Base-by-base conservation (phyloP, 352 stramenopile species). In the Albugo candida region DNA sequence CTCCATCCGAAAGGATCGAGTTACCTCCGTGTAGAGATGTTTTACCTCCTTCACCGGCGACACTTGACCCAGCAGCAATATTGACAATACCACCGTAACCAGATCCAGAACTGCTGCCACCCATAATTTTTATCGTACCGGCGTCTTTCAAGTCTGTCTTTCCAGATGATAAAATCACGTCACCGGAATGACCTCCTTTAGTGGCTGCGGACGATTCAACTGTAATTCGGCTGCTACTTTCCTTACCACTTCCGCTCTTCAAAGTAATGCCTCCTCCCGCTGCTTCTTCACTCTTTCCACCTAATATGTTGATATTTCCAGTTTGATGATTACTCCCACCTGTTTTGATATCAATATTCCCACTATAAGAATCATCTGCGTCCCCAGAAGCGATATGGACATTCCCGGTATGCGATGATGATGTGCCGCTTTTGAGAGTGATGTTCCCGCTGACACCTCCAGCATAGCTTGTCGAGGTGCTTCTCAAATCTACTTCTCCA, bases 301-400 rank as follows among this genome's bases (percentile, higher is more conserved):
- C 31, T 12, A 41, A n/a, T 2, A 55, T 14, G 4, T 41, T 37
- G 12, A 54, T 59, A 41, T 81, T 36, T 51, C 71, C 59, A 35
- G 76, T 65, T 48, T 39, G 43, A 17, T 71, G 71, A 44, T 70
- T 71, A 45, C 82, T 62, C 11, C 70, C 74, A 16, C 74, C 74
- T 53, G 80, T 77, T 11, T 47, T 54, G 35, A 53, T 35, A 41
- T 65, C 61, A n/a, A 44, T 54, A 45, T 41, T 86, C 13, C 60
- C 73, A 11, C 71, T 70, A 52, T 66, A 50, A 17, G 44, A 48
- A 8, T 41, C 20, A 10, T 36, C 11, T 41, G 59, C 64, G 56
- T 81, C 62, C 13, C 75, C 75, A 53, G 71, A 70, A 53, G 68
- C 78, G 14, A 83, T 36, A 45, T 77, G 77, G 24, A 60, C 64